phyloP scores from a whole-genome alignment of 2,329 filamentous ascomycete species.

The Alternaria arbusti region DNA sequence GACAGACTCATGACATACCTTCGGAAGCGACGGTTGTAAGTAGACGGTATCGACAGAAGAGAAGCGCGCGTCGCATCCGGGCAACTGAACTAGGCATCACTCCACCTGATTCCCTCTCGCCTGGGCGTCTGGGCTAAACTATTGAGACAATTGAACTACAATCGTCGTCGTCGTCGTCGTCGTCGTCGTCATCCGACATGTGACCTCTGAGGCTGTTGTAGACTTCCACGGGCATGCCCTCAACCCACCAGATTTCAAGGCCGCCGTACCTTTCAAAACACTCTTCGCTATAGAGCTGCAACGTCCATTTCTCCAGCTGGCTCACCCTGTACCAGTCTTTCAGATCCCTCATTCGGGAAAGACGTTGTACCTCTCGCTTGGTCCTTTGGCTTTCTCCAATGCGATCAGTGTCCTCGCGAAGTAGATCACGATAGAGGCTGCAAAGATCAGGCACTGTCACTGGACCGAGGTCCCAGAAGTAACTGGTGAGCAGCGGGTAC shows the following conservation, averaged over 20 bases:
- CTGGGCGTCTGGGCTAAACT: background rate
- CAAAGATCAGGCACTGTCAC: background rate
- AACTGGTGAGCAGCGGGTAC: conserved; percentile 10
- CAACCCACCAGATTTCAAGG: conserved; percentile 31
- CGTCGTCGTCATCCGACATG: conserved; percentile 17
- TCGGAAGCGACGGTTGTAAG: background rate
- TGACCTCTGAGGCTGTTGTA: conserved; percentile 29
- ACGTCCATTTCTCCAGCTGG: conserved; percentile 32
- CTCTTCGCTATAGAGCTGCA: conserved; percentile 39
- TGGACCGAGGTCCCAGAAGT: background rate
- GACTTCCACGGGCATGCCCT: conserved; percentile 36
- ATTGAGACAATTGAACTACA: background rate
- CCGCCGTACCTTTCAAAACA: conserved; percentile 36
- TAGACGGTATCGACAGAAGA: background rate
- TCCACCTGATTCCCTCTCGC: background rate
- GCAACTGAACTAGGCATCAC: background rate
- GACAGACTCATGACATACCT: background rate
- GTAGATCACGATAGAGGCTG: conserved; percentile 16
- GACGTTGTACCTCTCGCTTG: conserved; percentile 7
- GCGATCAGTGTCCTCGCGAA: conserved; percentile 14
- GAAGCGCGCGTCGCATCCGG: background rate
- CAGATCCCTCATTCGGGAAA: conserved; percentile 10
- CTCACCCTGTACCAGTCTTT: conserved; percentile 17
- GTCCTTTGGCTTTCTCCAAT: conserved; percentile 11
- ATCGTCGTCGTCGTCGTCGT: conserved; percentile 9